phyloP scores from a whole-genome alignment of 139 green algal genomes.

The Spirogloea muscicola region DNA sequence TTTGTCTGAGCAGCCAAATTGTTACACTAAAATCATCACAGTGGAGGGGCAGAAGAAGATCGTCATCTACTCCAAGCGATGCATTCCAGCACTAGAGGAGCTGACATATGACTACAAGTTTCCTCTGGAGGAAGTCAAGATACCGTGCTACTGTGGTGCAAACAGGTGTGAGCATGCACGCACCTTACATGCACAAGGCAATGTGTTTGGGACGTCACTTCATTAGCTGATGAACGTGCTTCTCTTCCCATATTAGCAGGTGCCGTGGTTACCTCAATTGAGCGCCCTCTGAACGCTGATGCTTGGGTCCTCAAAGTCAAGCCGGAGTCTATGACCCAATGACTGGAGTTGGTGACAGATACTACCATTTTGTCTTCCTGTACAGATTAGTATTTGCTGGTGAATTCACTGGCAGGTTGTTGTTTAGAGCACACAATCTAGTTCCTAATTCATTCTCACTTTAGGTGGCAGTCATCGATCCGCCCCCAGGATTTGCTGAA shows the following conservation, averaged over 20 bases:
- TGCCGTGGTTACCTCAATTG: slow-evolving; percentile 16
- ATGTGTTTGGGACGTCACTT: background rate
- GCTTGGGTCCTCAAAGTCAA: too few relatives aligned
- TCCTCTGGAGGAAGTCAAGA: slow-evolving; percentile 55
- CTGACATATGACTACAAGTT: slow-evolving; percentile 88
- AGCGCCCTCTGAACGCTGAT: too few relatives aligned
- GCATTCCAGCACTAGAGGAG: slow-evolving; percentile 69
- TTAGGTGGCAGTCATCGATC: too few relatives aligned
- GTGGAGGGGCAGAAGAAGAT: slow-evolving; percentile 61
- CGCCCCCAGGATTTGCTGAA: too few relatives aligned
- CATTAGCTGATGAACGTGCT: background rate
- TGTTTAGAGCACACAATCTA: too few relatives aligned
- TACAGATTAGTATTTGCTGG: too few relatives aligned
- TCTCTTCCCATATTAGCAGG: background rate
- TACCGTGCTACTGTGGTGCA: slow-evolving; percentile 63
- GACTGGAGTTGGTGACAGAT: too few relatives aligned
- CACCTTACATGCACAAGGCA: background rate
- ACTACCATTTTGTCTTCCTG: too few relatives aligned
- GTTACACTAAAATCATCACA: slow-evolving; percentile 69
- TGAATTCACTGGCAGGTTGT: too few relatives aligned
- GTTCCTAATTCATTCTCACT: too few relatives aligned
- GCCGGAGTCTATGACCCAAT: too few relatives aligned
- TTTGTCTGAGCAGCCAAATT: slow-evolving; percentile 66
- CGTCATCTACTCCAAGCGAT: slow-evolving; percentile 70
- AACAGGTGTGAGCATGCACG: slow-evolving; percentile 14